Percentiles rank a stretch among this genome's conserved stretches.
These are phyloP conservation scores for Moesziomyces globuligerus DNA, from an alignment of 1,284 basidiomycete genomes.

Conservation along the genomic window DNA sequence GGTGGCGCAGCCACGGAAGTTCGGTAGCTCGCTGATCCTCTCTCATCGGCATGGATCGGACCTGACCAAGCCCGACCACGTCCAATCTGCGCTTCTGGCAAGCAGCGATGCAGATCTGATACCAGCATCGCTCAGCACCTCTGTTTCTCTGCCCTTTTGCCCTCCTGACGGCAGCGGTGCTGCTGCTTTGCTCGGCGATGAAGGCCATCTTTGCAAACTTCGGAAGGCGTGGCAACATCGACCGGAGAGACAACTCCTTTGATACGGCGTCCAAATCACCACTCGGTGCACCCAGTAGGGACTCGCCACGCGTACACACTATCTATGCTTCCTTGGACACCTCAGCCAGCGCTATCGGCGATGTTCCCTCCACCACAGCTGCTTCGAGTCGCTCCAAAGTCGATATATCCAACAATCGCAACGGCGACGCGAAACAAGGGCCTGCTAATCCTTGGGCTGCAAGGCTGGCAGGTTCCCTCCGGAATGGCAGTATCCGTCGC, in stretches of 20 bases:
- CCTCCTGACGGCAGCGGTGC: no score
- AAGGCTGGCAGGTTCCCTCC: conserved; percentile 12
- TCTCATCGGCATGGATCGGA: background rate
- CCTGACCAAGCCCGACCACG: no score
- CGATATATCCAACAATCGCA: background rate
- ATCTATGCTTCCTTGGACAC: conserved; percentile 13
- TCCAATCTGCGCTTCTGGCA: background rate
- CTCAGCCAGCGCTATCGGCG: conserved; percentile 16
- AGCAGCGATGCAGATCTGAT: background rate
- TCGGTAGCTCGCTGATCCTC: no score
- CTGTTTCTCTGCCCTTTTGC: background rate
- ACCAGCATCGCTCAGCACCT: background rate
- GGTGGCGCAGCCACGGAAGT: no score
- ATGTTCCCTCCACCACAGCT: conserved; percentile 7
- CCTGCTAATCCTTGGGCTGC: conserved; percentile 3
- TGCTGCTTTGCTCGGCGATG: conserved; percentile 16
- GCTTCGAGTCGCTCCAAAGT: background rate
- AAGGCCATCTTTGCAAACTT: conserved; percentile 34
- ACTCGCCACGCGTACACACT: background rate
- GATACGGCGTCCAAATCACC: conserved; percentile 3
- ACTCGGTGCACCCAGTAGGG: background rate
- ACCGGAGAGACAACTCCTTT: conserved; percentile 1
- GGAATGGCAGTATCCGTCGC: background rate
- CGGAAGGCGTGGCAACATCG: conserved; percentile 21
- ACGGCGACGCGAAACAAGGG: background rate